Evolutionary conservation across 1,284 basidiomycete genomes (phyloP), one percentile per base, ranked within the genome.

Genomic region (Thecaphora thlaspeos): DNA sequence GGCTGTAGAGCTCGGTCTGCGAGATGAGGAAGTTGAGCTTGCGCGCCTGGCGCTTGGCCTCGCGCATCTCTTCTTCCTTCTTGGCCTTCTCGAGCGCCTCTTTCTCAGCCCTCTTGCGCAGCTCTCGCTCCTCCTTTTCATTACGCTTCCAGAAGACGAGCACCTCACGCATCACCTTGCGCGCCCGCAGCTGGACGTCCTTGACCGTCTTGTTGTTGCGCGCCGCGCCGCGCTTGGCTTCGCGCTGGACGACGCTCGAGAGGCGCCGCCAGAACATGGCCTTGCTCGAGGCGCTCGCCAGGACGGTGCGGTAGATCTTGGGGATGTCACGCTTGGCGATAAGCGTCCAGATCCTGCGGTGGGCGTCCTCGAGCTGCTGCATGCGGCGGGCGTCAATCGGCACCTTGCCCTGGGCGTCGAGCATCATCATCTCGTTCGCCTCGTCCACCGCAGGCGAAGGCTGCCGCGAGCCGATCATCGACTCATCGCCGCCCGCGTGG

Each of bases 21-120:
- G 91, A 97, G 80, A 99, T 94, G 79, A 99, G 82, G 82, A 98
- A 99, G 81, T 98, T 96, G 52, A 99, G 85, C 80, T 98, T 98
- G 68, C 95, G 85, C 3, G 93, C 90, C 80, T 96, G 92, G 46
- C 95, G 84, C 55, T 94, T 90, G 24, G 90, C 88, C 80, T 99
- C 95, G 45, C 95, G 86, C 77, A 88, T 90, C 81, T 98, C 95
- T 79, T 98, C 95, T 79, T 98, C 95, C 39, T 91, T 82, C 79
- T 89, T 92, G 37, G 91, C 68, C 44, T 70, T 71, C 18, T 77
- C 75, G 18, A 75, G 41, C 2, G 73, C 75, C 43, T 76, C 75
- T 77, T 92, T 93, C 78, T 96, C 92, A 64, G 95, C 93, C 55
- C 90, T 89, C 78, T 89, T 91, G 60, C 92, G 86, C 26, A 91